Percentiles rank a stretch among this genome's conserved stretches.
These are phyloP conservation scores for Trichocladium antarcticum DNA, from an alignment of 495 filamentous ascomycete genomes.

Conservation along the genomic window DNA sequence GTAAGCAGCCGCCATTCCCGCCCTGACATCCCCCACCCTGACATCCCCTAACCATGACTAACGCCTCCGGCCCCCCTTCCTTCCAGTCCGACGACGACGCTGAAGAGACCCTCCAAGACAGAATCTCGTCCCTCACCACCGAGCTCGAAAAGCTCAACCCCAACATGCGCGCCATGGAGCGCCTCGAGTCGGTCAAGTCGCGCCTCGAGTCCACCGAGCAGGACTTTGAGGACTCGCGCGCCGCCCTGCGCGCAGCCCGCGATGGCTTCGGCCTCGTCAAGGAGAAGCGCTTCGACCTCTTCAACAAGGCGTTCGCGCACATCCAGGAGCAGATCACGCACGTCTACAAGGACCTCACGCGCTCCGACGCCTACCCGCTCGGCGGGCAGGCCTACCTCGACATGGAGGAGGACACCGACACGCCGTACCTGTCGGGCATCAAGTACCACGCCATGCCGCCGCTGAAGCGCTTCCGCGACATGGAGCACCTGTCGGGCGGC, in stretches of 20 bases:
- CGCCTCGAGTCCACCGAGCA: constrained; percentile 76
- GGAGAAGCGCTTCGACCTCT: constrained; percentile 73
- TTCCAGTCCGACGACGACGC: constrained; percentile 58
- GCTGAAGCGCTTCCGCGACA: constrained; percentile 95
- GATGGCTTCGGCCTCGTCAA: constrained; percentile 75
- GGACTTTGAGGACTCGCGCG: constrained; percentile 76
- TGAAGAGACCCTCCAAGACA: constrained; percentile 70
- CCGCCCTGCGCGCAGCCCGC: constrained; percentile 58
- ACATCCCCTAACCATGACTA: no score
- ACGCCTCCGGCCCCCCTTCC: no score
- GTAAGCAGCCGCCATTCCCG: constrained; percentile 35
- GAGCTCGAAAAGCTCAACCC: constrained; percentile 90
- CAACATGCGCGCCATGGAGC: constrained; percentile 89
- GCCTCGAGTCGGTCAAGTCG: constrained; percentile 73
- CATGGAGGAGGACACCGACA: constrained; percentile 75
- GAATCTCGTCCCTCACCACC: constrained; percentile 56
- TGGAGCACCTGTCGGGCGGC: constrained; percentile 95
- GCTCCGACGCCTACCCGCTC: constrained; percentile 69
- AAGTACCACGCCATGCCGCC: constrained; percentile 99
- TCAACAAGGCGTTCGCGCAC: constrained; percentile 88
- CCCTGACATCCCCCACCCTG: constrained; percentile 10
- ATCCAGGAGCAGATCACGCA: constrained; percentile 89
- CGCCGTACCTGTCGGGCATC: constrained; percentile 82
- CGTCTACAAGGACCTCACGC: constrained; percentile 91
- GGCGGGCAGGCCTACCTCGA: constrained; percentile 94